Conservation (phyloP, 2,329 filamentous ascomycete genomes). For the Diaporthe caulivora region DNA sequence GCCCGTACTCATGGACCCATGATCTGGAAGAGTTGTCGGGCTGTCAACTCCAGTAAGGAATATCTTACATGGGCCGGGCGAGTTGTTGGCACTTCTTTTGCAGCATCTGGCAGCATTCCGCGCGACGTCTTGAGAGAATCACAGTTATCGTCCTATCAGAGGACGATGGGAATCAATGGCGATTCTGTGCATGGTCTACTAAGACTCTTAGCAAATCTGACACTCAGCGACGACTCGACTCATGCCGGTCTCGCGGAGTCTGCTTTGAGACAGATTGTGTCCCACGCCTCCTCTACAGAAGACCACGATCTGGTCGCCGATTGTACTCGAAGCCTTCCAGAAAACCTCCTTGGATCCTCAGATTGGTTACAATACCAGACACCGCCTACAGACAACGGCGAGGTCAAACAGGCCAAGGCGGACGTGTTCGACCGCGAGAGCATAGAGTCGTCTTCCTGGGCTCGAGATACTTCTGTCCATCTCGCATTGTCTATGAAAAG, state of each 20-base stretch:
- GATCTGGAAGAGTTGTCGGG: conserved; percentile 82
- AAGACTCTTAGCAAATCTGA: conserved; percentile 70
- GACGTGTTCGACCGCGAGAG: conserved; percentile 52
- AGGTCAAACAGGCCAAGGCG: conserved; percentile 45
- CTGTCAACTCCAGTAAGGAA: conserved; percentile 71
- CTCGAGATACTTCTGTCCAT: conserved; percentile 70
- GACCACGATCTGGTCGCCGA: conserved; percentile 63
- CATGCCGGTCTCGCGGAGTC: conserved; percentile 72
- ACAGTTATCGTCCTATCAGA: conserved; percentile 63
- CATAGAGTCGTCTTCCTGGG: conserved; percentile 68
- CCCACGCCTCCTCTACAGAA: conserved; percentile 61
- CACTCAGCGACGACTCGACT: conserved; percentile 67
- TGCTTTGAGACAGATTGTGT: conserved; percentile 68
- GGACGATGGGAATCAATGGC: conserved; percentile 59
- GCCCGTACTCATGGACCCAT: conserved; percentile 73
- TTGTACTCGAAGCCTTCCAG: conserved; percentile 64
- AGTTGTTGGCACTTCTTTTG: conserved; percentile 86
- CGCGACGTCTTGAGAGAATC: conserved; percentile 72
- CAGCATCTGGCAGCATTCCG: conserved; percentile 77
- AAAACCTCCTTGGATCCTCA: conserved; percentile 65
- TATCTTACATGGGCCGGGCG: conserved; percentile 89
- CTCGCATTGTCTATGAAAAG: conserved; percentile 70
- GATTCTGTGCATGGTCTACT: conserved; percentile 75
- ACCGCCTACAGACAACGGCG: conserved; percentile 64
- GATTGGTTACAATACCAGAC: conserved; percentile 68